A percentile compares a stretch with the other conserved stretches of the same genome.
phyloP scores from a whole-genome alignment of 331 rosid species.

The Pyrus hybrid region DNA sequence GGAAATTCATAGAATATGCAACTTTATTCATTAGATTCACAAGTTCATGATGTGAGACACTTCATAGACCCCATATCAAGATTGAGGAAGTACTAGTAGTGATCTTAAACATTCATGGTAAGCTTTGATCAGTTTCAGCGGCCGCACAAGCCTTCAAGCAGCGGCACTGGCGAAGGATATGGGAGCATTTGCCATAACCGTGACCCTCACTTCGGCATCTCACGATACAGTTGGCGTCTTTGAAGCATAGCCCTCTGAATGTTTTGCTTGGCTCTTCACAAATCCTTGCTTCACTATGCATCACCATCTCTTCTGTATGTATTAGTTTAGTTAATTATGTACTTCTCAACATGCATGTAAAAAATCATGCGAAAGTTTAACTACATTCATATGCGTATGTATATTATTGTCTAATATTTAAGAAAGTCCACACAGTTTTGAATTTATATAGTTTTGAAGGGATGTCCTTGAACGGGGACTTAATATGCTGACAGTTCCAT shows the following conservation, averaged over 20 bases:
- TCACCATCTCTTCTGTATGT: constrained; percentile 1
- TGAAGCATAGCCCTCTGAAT: not conserved
- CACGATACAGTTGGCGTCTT: not conserved
- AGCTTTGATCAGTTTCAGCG: not conserved
- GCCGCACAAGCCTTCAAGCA: not conserved
- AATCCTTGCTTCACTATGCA: not conserved
- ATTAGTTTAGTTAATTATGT: too few species aligned
- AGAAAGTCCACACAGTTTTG: too few species aligned
- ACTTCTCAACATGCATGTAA: too few species aligned
- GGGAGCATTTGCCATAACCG: constrained; percentile 2
- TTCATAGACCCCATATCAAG: not conserved
- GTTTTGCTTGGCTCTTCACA: constrained; percentile 3
- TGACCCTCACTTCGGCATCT: constrained; percentile 3
- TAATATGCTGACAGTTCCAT: not conserved
- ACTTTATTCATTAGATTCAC: not conserved
- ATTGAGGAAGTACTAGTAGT: not conserved
- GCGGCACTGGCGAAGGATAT: not conserved
- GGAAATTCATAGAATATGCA: not conserved
- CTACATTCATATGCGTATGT: not conserved
- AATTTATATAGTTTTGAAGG: too few species aligned
- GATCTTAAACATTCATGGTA: not conserved
- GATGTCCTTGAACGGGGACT: too few species aligned
- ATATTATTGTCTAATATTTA: too few species aligned
- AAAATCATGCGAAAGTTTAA: too few species aligned
- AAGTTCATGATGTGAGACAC: not conserved